Percentiles rank a stretch among this genome's conserved stretches.
Evolutionary conservation across 257 asterid species (phyloP).

Genomic region (Solanum clarkiae): DNA sequence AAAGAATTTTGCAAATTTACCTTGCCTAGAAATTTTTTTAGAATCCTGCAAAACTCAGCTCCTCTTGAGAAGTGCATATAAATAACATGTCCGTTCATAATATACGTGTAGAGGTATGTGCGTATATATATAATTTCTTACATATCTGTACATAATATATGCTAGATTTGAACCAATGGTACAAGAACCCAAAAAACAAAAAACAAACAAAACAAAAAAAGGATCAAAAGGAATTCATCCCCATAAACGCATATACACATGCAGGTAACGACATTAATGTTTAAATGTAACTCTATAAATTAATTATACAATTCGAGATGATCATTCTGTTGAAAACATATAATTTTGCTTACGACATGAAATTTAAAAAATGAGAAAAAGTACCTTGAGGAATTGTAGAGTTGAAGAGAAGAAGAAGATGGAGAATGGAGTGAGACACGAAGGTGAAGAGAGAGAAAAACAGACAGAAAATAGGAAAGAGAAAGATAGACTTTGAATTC

Average conservation of each 20-base stretch:
- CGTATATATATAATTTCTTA: background rate
- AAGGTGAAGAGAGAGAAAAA: slow-evolving; percentile 6
- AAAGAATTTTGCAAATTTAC: background rate
- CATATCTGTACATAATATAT: background rate
- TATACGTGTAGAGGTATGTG: background rate
- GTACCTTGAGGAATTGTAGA: slow-evolving; percentile 14
- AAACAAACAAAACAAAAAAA: background rate
- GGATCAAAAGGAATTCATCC: slow-evolving; percentile 3
- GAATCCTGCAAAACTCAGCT: background rate
- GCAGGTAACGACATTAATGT: background rate
- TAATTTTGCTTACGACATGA: background rate
- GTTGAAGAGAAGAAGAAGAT: slow-evolving; percentile 10
- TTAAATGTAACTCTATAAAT: slow-evolving; percentile 5
- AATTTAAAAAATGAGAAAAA: background rate
- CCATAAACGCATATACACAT: background rate
- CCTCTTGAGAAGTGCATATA: background rate
- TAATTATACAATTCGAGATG: background rate
- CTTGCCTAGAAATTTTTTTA: background rate
- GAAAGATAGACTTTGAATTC: background rate
- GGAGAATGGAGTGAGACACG: slow-evolving; percentile 24
- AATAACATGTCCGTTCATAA: background rate
- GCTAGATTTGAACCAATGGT: background rate
- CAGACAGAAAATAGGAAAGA: slow-evolving; percentile 1
- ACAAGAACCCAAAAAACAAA: background rate
- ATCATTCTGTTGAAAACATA: background rate